Evolutionary conservation across 371 early-diverging fungal genomes (phyloP).

Genomic region (Mortierella polycephala): DNA sequence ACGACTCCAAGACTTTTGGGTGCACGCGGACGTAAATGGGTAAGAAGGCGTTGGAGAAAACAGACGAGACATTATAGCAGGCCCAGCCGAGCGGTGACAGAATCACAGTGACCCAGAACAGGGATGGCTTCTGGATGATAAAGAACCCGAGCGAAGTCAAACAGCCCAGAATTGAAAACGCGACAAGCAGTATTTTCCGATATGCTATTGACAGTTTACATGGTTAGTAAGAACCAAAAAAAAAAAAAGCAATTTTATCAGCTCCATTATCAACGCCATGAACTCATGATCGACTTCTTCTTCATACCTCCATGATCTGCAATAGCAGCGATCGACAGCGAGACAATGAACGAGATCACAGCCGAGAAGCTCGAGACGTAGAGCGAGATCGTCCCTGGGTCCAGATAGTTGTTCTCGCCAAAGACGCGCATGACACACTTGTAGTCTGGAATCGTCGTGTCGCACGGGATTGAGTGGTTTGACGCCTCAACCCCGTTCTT

Average conservation of each 20-base stretch:
- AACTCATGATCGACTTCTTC: too few species aligned
- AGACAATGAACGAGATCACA: slow-evolving; percentile 38
- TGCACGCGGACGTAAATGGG: slow-evolving; percentile 45
- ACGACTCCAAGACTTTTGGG: slow-evolving; percentile 30
- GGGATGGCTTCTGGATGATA: slow-evolving; percentile 18
- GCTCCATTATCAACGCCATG: too few species aligned
- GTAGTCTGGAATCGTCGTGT: slow-evolving; percentile 17
- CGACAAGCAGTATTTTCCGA: slow-evolving; percentile 24
- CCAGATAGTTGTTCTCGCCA: slow-evolving; percentile 57
- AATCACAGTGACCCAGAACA: slow-evolving; percentile 34
- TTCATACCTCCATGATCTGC: slow-evolving; percentile 67
- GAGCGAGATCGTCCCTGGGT: slow-evolving; percentile 63
- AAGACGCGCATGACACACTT: slow-evolving; percentile 59
- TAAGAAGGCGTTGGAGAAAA: slow-evolving; percentile 37
- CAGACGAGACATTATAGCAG: slow-evolving; percentile 36
- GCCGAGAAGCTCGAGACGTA: slow-evolving; percentile 55
- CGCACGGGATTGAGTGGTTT: slow-evolving; percentile 35
- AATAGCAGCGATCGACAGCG: slow-evolving; percentile 60
- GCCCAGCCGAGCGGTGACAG: slow-evolving; percentile 46
- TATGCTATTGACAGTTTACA: slow-evolving; percentile 17
- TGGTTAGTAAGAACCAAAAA: background rate
- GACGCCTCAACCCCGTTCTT: slow-evolving; percentile 31
- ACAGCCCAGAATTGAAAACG: slow-evolving; percentile 41
- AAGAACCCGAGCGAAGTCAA: slow-evolving; percentile 29
- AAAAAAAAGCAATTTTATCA: background rate